Evolutionary conservation across 345 rosid species (phyloP), one percentile per base, ranked within the genome.

Genomic region (Salix purpurea): DNA sequence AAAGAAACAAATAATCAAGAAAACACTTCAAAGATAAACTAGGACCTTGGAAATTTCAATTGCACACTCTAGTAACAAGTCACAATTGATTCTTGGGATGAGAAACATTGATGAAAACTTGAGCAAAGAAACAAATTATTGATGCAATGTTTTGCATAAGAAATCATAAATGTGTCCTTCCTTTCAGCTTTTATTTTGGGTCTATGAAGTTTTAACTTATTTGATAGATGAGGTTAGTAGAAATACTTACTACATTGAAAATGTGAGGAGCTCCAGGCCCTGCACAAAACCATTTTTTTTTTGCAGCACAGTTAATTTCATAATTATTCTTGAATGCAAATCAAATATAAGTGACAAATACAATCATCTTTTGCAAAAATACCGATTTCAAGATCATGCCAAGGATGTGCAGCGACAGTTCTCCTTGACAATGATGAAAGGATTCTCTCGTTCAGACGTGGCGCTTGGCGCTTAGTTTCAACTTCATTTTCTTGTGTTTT

Each of bases 371-470:
- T 11, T n/a, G 42, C 26, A 69, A 39, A 32, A 13, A 12, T 87
- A 93, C 99, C 99, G 74, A 93, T 89, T 81, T 96, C 98, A 81
- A 96, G 98, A 91, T 96, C 99, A 85, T 96, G 99, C 99, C 98
- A 96, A 48, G 99, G 98, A 86, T 96, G 99, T 67, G 98, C 98
- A 84, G 98, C 99, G 54, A 93, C 96, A n/a, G 97, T 93, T 81
- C 99, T 86, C 83, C 87, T 84, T 7, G 99, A 96, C 91, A 96
- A 71, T 67, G 98, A 89, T 3, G 99, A 96, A 70, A 96, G 97
- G 77, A 96, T 93, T 89, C 99, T 88, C 84, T 96, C 94, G 70
- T 96, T 96, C 79, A 93, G 80, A 26, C 85, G 86, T 52, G 98
- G 97, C 60, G 85, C 70, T 46, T n/a, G 24, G 39, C 40, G 72